Conservation (phyloP, 1,139 yeast genomes). For the Magnusiomyces ingens region DNA sequence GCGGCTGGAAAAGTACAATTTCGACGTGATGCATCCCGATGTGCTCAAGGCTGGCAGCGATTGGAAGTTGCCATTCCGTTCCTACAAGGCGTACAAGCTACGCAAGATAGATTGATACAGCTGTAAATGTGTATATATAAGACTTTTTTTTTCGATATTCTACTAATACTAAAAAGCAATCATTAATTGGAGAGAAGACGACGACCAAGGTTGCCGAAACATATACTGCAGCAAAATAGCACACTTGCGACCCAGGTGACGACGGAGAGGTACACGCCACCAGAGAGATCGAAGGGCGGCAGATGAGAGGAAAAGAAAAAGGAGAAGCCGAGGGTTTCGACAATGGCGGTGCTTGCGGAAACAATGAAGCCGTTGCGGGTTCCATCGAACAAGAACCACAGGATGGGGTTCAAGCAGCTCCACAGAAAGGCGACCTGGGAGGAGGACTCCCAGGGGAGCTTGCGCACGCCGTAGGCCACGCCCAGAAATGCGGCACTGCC, state of each 20-base stretch:
- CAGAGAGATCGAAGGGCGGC: conserved; percentile 16
- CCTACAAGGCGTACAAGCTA: conserved; percentile 48
- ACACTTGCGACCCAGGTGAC: conserved; percentile 51
- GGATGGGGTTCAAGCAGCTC: conserved; percentile 66
- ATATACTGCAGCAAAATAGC: conserved; percentile 59
- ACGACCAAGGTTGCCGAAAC: conserved; percentile 69
- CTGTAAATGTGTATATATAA: conserved; percentile 3
- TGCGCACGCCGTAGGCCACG: conserved; percentile 73
- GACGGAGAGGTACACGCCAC: conserved; percentile 27
- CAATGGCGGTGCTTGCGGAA: conserved; percentile 28
- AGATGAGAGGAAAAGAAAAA: conserved; percentile 27
- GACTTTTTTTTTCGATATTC: neutral
- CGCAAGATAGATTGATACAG: conserved; percentile 33
- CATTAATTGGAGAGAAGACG: conserved; percentile 29
- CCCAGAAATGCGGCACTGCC: conserved; percentile 75
- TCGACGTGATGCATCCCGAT: conserved; percentile 49
- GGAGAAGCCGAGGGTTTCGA: conserved; percentile 29
- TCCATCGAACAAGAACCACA: conserved; percentile 78
- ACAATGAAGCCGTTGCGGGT: conserved; percentile 54
- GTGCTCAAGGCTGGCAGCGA: conserved; percentile 36
- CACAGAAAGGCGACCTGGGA: conserved; percentile 71
- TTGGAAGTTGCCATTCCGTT: conserved; percentile 68
- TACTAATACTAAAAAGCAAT: neutral
- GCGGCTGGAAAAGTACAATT: conserved; percentile 54
- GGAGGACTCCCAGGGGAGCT: conserved; percentile 71